Conservation (phyloP, 2,329 filamentous ascomycete species). For the Fusarium begoniae region DNA sequence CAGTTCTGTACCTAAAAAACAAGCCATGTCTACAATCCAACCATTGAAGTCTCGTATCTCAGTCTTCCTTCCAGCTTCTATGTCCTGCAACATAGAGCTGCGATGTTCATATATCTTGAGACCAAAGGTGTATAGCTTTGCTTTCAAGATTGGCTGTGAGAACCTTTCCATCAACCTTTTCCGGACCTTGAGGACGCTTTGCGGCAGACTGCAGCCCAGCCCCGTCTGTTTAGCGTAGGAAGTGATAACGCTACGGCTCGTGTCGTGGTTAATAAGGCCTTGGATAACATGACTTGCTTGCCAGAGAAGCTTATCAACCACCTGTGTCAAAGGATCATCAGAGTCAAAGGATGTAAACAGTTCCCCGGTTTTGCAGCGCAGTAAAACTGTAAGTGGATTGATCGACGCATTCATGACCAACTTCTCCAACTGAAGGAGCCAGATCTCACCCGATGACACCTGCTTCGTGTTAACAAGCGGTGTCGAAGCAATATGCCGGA, state of each 20-base stretch:
- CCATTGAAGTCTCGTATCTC: conserved; percentile 3
- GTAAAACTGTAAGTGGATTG: not conserved
- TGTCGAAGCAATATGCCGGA: not conserved
- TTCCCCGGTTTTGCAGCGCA: not conserved
- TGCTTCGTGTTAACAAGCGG: not conserved
- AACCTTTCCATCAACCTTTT: not conserved
- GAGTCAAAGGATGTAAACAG: not conserved
- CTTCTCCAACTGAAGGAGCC: conserved; percentile 2
- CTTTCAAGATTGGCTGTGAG: not conserved
- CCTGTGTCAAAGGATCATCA: not conserved
- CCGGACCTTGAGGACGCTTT: not conserved
- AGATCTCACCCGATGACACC: not conserved
- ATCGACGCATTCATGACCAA: conserved; percentile 4
- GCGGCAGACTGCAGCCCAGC: fast-evolving
- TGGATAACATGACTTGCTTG: conserved; percentile 1
- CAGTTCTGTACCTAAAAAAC: not conserved
- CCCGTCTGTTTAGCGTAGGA: not conserved
- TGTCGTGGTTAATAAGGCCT: not conserved
- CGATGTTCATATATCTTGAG: conserved; percentile 11
- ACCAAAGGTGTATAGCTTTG: not conserved
- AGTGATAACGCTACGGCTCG: not conserved
- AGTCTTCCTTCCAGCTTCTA: not conserved
- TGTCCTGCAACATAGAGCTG: conserved; percentile 4
- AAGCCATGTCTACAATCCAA: conserved; percentile 1
- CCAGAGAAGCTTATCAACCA: not conserved